phyloP scores from a whole-genome alignment of 1,284 basidiomycete species.

The Singerocomus rubriflavus region DNA sequence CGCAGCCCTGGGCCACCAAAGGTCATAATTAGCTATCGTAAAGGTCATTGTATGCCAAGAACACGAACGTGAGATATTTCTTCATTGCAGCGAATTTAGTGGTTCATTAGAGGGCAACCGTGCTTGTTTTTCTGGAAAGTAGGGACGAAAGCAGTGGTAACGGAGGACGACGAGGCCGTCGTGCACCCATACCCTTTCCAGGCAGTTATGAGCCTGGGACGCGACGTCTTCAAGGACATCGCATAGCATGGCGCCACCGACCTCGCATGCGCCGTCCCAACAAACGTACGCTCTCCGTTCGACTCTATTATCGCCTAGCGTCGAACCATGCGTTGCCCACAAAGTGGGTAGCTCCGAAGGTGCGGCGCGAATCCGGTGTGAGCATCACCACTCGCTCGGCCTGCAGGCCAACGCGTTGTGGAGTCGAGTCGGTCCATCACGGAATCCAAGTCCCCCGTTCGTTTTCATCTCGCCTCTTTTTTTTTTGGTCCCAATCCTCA shows the following conservation, averaged over 20 bases:
- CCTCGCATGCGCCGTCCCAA: background rate
- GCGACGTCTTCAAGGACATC: no score
- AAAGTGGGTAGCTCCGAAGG: background rate
- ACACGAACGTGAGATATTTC: background rate
- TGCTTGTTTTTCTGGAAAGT: no score
- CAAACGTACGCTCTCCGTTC: background rate
- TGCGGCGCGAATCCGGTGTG: slow-evolving; percentile 17
- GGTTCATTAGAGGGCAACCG: no score
- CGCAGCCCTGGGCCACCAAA: background rate
- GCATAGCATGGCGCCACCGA: background rate
- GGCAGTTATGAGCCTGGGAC: no score
- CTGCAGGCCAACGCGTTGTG: slow-evolving; percentile 26
- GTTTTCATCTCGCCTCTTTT: slow-evolving; percentile 20
- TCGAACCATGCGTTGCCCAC: background rate
- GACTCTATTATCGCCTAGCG: background rate
- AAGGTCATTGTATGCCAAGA: background rate
- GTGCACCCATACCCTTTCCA: no score
- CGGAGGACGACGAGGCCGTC: no score
- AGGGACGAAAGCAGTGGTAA: no score
- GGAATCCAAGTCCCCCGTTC: slow-evolving; percentile 4
- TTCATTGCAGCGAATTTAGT: no score
- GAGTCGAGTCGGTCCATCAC: slow-evolving; percentile 6
- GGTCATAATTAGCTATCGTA: background rate
- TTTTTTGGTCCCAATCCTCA: slow-evolving; percentile 4
- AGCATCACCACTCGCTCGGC: slow-evolving; percentile 1